Conservation (phyloP, 1,284 basidiomycete genomes). For the Exsudoporus floridanus region DNA sequence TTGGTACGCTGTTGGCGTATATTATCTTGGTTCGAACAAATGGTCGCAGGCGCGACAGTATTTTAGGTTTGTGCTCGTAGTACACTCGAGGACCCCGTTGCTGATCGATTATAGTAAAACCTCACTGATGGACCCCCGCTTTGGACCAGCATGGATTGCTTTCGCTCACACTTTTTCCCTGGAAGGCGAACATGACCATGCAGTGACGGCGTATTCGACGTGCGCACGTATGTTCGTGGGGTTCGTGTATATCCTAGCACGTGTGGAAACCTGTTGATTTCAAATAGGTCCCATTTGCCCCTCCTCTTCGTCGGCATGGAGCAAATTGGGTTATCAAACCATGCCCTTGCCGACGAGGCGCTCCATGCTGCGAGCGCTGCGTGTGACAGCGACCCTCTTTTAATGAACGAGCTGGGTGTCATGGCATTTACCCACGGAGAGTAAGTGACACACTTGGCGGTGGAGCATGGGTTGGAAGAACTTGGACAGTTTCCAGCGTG, state of each 20-base stretch:
- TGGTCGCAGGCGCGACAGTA: slow-evolving; percentile 90
- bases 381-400: slow-evolving; percentile 84
- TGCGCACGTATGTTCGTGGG: slow-evolving; percentile 93
- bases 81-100: neutral
- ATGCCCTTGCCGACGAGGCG: slow-evolving; percentile 82
- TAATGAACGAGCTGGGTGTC: slow-evolving; percentile 92
- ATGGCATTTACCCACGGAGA: slow-evolving; percentile 85
- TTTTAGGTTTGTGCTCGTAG: slow-evolving; percentile 65
- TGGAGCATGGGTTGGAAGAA: slow-evolving; percentile 5
- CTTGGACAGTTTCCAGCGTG: slow-evolving; percentile 55
- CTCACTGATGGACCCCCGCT: slow-evolving; percentile 94
- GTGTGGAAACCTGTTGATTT: slow-evolving; percentile 3
- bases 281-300: slow-evolving; percentile 82
- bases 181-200: slow-evolving; percentile 98
- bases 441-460: slow-evolving; percentile 47
- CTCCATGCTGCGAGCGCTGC: slow-evolving; percentile 78
- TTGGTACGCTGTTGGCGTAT: slow-evolving; percentile 98
- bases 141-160: slow-evolving; percentile 95
- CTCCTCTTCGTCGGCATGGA: slow-evolving; percentile 98
- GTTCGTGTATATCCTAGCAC: slow-evolving; percentile 43
- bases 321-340: slow-evolving; percentile 88
- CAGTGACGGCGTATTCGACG: slow-evolving; percentile 97
- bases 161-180: slow-evolving; percentile 97
- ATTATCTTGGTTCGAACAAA: slow-evolving; percentile 87
- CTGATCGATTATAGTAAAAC: slow-evolving; percentile 68